Evolutionary conservation across 2,329 filamentous ascomycete species (phyloP).

Genomic region (Xylaria sp.): DNA sequence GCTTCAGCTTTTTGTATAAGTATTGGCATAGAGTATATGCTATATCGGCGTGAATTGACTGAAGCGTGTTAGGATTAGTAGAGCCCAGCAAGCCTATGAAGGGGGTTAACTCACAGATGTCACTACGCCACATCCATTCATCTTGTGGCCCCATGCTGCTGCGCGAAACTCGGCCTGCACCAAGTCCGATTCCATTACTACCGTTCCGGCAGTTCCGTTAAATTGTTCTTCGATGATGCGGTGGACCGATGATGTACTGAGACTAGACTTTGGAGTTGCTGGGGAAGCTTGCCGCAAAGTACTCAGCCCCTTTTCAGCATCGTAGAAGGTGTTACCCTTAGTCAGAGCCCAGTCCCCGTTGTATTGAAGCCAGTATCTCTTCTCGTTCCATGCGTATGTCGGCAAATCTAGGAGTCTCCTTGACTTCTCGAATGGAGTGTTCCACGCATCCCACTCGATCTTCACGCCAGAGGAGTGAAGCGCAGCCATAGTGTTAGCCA

Average conservation of each 20-base stretch:
- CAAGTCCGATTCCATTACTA: conserved; percentile 55
- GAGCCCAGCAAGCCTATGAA: not conserved
- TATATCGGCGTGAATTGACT: conserved; percentile 70
- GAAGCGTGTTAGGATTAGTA: not conserved
- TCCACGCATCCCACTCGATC: conserved; percentile 78
- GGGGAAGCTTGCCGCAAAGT: conserved; percentile 18
- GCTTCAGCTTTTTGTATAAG: conserved; percentile 63
- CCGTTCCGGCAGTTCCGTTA: conserved; percentile 39
- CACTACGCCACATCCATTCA: conserved; percentile 56
- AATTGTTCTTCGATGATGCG: conserved; percentile 52
- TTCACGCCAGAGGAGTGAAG: conserved; percentile 71
- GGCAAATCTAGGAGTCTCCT: conserved; percentile 69
- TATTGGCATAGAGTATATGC: conserved; percentile 72
- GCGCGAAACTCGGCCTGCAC: conserved; percentile 53
- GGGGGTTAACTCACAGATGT: conserved; percentile 54
- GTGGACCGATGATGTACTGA: conserved; percentile 52
- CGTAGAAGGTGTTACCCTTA: conserved; percentile 57
- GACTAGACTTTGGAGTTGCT: not conserved
- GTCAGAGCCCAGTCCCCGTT: conserved; percentile 76
- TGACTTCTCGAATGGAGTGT: conserved; percentile 60
- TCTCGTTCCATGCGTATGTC: conserved; percentile 76
- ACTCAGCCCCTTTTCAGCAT: not conserved
- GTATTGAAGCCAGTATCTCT: conserved; percentile 75
- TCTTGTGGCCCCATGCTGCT: conserved; percentile 56
- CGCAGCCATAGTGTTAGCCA: conserved; percentile 60